Evolutionary conservation across 1,139 yeast species (phyloP).

Genomic region (Blastobotrys serpentis): DNA sequence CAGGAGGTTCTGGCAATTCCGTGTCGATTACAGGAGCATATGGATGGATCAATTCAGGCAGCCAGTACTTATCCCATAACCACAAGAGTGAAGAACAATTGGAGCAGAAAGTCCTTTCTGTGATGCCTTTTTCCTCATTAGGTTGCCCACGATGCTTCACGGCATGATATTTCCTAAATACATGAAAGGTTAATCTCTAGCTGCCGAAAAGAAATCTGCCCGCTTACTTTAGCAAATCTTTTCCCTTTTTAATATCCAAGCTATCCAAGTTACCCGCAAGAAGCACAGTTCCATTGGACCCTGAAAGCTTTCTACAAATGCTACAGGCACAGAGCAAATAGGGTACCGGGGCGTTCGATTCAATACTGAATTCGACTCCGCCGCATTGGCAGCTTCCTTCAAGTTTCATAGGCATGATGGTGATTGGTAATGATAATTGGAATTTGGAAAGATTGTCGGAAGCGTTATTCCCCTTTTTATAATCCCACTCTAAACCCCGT

Average conservation of each 20-base stretch:
- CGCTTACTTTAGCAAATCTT: constrained; percentile 1
- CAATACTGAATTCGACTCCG: neutral
- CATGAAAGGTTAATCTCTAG: neutral
- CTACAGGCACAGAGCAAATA: constrained; percentile 7
- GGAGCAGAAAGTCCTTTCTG: constrained; percentile 2
- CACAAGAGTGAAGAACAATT: constrained; percentile 4
- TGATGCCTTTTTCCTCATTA: neutral
- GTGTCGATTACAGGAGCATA: constrained; percentile 9
- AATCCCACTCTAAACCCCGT: too few species aligned
- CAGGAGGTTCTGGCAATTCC: neutral
- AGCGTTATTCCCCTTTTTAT: too few species aligned
- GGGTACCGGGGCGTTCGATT: constrained; percentile 3
- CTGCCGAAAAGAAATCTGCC: neutral
- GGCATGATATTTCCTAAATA: neutral
- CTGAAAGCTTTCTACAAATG: constrained; percentile 3
- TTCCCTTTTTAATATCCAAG: neutral
- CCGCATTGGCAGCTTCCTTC: constrained; percentile 10
- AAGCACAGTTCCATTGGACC: constrained; percentile 3
- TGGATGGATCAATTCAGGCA: constrained; percentile 7
- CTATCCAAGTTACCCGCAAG: neutral
- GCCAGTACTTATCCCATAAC: constrained; percentile 7
- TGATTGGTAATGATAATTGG: neutral
- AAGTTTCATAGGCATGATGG: constrained; percentile 3
- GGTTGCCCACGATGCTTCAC: constrained; percentile 6
- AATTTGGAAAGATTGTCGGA: neutral